Evolutionary conservation across 352 stramenopile species (phyloP), one percentile per base, ranked within the genome.

Genomic region (Phytophthora sansomeana): DNA sequence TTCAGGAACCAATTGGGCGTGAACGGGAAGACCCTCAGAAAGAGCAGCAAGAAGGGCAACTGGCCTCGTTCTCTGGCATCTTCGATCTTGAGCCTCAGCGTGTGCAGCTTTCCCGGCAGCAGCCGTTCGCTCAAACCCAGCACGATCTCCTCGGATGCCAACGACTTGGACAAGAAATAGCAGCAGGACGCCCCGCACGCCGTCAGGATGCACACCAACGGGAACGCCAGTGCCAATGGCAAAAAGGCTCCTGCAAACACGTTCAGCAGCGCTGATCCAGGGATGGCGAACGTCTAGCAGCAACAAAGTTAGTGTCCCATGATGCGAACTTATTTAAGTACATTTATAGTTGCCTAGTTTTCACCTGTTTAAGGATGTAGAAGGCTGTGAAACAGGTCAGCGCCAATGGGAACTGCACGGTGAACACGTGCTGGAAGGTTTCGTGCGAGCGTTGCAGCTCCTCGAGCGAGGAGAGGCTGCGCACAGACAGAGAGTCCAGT

Each of bases 1-100:
- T 96, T 96, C 35, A 94, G 72, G 56, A 96, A 87, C 87, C 87
- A 96, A 58, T 96, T 93, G 33, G 87, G 85, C 50, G 85, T 89
- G 67, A 93, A 92, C 5, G 87, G 87, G 51, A 96, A 93, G 24
- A 96, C 77, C 24, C 87, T 76, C 60, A 96, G 58, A 57, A 91
- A 93, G 6, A 93, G 70, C 59, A 95, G 64, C 62, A 92, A 46
- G 57, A 80, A 93, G 0, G 81, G 69, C 32, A 96, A 58, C 21
- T 83, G 72, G 3, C 77, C 74, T 24, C 75, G 73, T 5, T 74
- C 60, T 19, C 69, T 70, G 26, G 84, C 84, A 5, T 75, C 54
- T 10, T 89, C 80, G 28, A 94, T 87, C 61, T 88, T 75, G 1
- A 66, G 44, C 26, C 83, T 78, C 30, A 92, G 63, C 3, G 71